Evolutionary conservation across 2,329 filamentous ascomycete genomes (phyloP).

Genomic region (Neurospora sp.): DNA sequence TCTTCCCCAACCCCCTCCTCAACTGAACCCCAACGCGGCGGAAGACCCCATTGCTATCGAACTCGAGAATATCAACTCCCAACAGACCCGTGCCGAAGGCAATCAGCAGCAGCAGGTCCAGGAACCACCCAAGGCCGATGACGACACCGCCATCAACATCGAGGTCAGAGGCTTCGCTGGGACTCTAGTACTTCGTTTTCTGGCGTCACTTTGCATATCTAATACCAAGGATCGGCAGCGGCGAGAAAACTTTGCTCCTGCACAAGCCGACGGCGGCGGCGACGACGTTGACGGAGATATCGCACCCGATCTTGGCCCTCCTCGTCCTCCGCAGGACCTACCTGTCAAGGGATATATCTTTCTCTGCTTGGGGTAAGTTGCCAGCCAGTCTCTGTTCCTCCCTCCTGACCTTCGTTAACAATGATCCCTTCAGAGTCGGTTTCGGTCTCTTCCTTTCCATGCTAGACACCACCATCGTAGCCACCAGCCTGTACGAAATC

Average conservation of each 20-base stretch:
- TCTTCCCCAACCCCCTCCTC: too few species aligned
- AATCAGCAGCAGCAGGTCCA: not conserved
- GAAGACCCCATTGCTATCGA: not conserved
- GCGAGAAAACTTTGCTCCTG: too few species aligned
- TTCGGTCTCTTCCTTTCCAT: conserved; percentile 47
- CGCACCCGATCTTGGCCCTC: not conserved
- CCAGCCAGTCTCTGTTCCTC: too few species aligned
- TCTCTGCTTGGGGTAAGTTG: conserved; percentile 3
- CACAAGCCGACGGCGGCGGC: too few species aligned
- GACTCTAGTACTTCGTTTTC: too few species aligned
- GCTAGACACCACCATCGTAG: conserved; percentile 50
- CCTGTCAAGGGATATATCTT: not conserved
- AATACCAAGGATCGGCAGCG: too few species aligned
- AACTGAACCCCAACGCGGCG: not conserved
- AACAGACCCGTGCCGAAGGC: not conserved
- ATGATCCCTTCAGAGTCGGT: conserved; percentile 5
- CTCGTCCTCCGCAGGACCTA: not conserved
- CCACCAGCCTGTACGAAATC: conserved; percentile 47
- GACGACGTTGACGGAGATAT: not conserved
- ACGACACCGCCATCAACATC: not conserved
- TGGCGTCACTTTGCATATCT: too few species aligned
- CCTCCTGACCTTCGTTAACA: not conserved
- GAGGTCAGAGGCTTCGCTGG: not conserved
- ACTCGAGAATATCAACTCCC: not conserved
- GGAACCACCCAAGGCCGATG: not conserved